Conservation (phyloP, 108 stramenopile genomes). For the Discostella stelligeroides region DNA sequence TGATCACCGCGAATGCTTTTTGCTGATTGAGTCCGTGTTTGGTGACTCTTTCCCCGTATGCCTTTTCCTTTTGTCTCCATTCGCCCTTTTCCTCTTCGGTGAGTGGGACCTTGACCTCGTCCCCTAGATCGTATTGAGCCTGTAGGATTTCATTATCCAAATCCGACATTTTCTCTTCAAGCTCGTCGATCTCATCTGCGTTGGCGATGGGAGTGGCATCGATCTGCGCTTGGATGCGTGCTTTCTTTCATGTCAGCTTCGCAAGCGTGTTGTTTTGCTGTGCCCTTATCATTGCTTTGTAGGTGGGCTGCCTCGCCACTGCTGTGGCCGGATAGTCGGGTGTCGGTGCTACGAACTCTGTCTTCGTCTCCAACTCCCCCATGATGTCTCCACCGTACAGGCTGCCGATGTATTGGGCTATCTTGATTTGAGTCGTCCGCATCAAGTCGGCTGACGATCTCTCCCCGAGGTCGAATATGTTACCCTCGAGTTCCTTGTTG, state of each 20-base stretch:
- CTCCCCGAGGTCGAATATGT: slow-evolving; percentile 22
- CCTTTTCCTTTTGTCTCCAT: background rate
- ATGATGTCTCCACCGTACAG: slow-evolving; percentile 26
- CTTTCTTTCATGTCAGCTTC: background rate
- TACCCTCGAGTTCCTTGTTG: slow-evolving; percentile 9
- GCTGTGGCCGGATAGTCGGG: slow-evolving; percentile 4
- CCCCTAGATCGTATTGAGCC: background rate
- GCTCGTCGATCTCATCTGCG: background rate
- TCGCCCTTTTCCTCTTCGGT: slow-evolving; percentile 1
- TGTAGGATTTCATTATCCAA: slow-evolving; percentile 11
- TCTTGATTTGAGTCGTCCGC: slow-evolving; percentile 17
- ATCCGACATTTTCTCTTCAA: slow-evolving; percentile 13
- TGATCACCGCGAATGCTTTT: slow-evolving; percentile 13
- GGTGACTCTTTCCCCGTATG: background rate
- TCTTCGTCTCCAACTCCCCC: slow-evolving; percentile 29
- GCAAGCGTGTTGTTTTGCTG: slow-evolving; percentile 15
- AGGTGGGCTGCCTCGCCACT: background rate
- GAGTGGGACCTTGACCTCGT: background rate
- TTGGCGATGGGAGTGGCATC: background rate
- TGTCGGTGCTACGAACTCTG: slow-evolving; percentile 10
- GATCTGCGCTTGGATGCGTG: slow-evolving; percentile 1
- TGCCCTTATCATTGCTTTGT: slow-evolving; percentile 4
- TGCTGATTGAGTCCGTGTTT: slow-evolving; percentile 11
- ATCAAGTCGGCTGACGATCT: slow-evolving; percentile 20
- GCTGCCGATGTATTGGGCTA: slow-evolving; percentile 20